Evolutionary conservation across 257 asterid genomes (phyloP).

Genomic region (Handroanthus guayacan): DNA sequence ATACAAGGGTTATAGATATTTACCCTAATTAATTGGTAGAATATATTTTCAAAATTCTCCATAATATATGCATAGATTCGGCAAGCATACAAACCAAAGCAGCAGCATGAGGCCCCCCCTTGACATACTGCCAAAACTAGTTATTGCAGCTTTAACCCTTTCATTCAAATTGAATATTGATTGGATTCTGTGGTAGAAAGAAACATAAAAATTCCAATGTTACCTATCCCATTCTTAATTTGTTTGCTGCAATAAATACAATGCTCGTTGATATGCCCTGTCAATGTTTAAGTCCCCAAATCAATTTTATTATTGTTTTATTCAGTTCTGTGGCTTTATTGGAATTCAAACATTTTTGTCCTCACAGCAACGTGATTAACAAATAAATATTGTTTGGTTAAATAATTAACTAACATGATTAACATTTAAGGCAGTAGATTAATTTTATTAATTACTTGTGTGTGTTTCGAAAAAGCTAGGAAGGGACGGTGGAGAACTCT

Average conservation of each 20-base stretch:
- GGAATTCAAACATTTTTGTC: background rate
- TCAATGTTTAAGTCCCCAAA: constrained; percentile 34
- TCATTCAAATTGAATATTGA: constrained; percentile 34
- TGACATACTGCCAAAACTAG: constrained; percentile 27
- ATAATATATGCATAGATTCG: background rate
- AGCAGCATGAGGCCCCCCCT: background rate
- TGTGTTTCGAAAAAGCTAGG: too few relatives aligned
- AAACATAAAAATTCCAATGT: constrained; percentile 30
- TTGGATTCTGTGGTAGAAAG: constrained; percentile 9
- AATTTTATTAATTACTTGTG: too few relatives aligned
- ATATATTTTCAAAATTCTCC: background rate
- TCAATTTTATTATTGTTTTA: background rate
- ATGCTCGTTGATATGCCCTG: constrained; percentile 18
- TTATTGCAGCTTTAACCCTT: constrained; percentile 19
- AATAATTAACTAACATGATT: background rate
- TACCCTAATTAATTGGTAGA: too few relatives aligned
- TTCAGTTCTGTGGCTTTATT: constrained; percentile 17
- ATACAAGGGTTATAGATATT: too few relatives aligned
- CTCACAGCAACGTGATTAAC: too few relatives aligned
- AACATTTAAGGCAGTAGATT: too few relatives aligned
- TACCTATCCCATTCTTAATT: constrained; percentile 23
- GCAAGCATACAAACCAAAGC: background rate
- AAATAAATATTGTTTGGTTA: too few relatives aligned
- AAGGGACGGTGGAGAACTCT: background rate
- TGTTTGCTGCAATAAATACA: constrained; percentile 42